These are phyloP conservation scores for Seiridium cupressi DNA, from an alignment of 2,329 filamentous ascomycete genomes.

Conservation along the genomic window DNA sequence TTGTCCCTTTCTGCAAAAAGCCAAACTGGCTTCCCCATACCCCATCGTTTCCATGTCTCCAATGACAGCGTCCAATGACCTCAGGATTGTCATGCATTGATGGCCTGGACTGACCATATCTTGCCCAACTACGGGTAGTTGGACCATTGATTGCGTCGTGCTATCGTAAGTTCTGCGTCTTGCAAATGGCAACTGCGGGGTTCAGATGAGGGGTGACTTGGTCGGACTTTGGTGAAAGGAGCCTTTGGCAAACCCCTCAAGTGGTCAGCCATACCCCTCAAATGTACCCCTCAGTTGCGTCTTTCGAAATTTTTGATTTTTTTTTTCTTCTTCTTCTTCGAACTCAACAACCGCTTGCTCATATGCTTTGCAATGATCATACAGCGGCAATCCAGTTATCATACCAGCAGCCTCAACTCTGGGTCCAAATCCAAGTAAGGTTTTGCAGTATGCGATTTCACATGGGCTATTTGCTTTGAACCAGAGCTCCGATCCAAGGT, in stretches of 20 bases:
- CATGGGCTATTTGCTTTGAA: too few relatives aligned
- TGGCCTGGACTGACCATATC: neutral
- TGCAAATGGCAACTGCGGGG: neutral
- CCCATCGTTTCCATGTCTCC: neutral
- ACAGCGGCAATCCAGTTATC: too few relatives aligned
- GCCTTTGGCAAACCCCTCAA: slow-evolving; percentile 1
- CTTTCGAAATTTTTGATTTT: neutral
- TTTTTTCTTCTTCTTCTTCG: neutral
- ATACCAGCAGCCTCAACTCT: too few relatives aligned
- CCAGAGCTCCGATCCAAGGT: too few relatives aligned
- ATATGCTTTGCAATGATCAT: too few relatives aligned
- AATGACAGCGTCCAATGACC: too few relatives aligned
- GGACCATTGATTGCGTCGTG: neutral
- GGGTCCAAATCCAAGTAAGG: too few relatives aligned
- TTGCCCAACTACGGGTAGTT: neutral
- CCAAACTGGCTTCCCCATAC: neutral
- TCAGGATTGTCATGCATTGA: too few relatives aligned
- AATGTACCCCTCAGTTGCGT: neutral
- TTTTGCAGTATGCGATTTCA: too few relatives aligned
- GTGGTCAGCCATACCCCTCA: neutral
- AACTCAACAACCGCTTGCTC: neutral
- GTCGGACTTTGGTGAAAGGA: neutral
- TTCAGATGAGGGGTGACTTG: neutral
- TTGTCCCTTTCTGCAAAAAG: neutral
- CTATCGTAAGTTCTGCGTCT: neutral